Percentiles rank a stretch among this genome's conserved stretches.
Evolutionary conservation across 768 basidiomycete genomes (phyloP).

Genomic region (Fibroporia radiculosa): DNA sequence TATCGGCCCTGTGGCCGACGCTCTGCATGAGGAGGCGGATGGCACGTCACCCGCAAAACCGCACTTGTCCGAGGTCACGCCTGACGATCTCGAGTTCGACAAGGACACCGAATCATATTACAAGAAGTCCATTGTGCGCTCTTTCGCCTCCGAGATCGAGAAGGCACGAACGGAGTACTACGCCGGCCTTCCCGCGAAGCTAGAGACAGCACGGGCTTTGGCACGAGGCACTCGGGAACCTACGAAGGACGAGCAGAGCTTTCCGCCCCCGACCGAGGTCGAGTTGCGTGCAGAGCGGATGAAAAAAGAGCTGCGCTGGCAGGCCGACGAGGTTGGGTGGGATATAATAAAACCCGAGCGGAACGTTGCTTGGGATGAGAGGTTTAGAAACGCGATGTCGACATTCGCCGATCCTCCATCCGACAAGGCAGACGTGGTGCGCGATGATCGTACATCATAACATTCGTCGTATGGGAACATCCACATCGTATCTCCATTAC

Average conservation of each 20-base stretch:
- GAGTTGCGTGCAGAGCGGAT: conserved; percentile 83
- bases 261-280: conserved; percentile 82
- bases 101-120: conserved; percentile 58
- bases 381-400: conserved; percentile 51
- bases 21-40: conserved; percentile 20
- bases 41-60: conserved; percentile 14
- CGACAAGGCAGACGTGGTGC: not conserved
- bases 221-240: conserved; percentile 68
- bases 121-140: conserved; percentile 48
- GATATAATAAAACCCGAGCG: conserved; percentile 58
- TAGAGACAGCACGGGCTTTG: conserved; percentile 69
- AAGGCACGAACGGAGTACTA: conserved; percentile 76
- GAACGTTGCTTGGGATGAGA: conserved; percentile 69
- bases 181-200: conserved; percentile 52
- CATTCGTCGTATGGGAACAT: conserved; percentile 5
- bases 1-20: conserved; percentile 5
- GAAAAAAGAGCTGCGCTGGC: conserved; percentile 87
- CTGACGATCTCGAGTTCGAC: conserved; percentile 69
- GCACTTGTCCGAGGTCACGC: conserved; percentile 10
- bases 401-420: conserved; percentile 44
- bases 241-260: conserved; percentile 74
- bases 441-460: conserved; percentile 3
- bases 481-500: conserved; percentile 8
- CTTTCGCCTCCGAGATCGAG: conserved; percentile 46
- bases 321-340: conserved; percentile 73